phyloP scores from a whole-genome alignment of 352 stramenopile species.

The Globisporangium acanthophoron region DNA sequence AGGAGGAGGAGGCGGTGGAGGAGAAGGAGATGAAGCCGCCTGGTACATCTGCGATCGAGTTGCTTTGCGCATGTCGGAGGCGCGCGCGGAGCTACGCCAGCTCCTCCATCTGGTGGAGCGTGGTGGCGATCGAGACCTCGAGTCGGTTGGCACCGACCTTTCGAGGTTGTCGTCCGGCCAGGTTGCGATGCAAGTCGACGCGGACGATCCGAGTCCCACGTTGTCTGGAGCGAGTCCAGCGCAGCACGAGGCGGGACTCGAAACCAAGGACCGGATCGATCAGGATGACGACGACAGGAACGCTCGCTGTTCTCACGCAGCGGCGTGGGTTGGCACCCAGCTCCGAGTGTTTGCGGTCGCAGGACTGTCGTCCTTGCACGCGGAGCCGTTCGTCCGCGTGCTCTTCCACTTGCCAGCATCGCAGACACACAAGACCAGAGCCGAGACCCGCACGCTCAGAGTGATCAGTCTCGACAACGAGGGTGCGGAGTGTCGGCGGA shows the following conservation, averaged over 20 bases:
- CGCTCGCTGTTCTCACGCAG: not conserved
- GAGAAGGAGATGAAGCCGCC: not conserved
- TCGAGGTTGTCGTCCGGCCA: not conserved
- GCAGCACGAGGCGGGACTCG: not conserved
- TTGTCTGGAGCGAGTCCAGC: not conserved
- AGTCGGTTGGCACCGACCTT: not conserved
- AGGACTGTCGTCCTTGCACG: slow-evolving; percentile 38
- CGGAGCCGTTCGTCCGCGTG: slow-evolving; percentile 41
- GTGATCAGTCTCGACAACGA: slow-evolving; percentile 12
- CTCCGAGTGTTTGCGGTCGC: slow-evolving; percentile 25
- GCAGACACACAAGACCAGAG: not conserved
- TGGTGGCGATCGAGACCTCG: not conserved
- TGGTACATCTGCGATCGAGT: not conserved
- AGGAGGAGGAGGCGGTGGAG: not conserved
- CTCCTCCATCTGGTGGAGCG: not conserved
- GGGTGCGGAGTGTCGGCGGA: not conserved
- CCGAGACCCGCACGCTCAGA: not conserved
- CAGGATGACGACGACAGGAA: too few species aligned
- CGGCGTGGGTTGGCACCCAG: slow-evolving; percentile 21
- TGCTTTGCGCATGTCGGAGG: not conserved
- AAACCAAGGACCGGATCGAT: not conserved
- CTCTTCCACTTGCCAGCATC: slow-evolving; percentile 23
- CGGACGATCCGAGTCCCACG: not conserved
- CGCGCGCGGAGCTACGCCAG: too few species aligned
- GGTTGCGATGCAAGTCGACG: not conserved